phyloP scores from a whole-genome alignment of 2,329 filamentous ascomycete genomes.

The Phialocephala subalpina region DNA sequence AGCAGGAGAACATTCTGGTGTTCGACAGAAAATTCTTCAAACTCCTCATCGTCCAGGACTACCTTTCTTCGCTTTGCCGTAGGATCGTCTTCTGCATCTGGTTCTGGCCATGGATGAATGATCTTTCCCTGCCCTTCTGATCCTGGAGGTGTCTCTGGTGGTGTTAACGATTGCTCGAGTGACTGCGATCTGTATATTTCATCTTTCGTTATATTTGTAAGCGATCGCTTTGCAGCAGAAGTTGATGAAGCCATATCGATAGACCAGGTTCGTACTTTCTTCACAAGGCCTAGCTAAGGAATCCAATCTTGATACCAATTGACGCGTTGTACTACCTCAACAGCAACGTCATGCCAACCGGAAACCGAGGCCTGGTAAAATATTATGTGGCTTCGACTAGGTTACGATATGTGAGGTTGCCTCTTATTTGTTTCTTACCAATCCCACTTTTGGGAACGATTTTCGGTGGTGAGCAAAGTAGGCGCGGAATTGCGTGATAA shows the following conservation, averaged over 20 bases:
- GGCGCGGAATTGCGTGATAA: conserved; percentile 19
- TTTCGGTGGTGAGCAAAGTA: conserved; percentile 10
- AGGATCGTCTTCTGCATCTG: conserved; percentile 30
- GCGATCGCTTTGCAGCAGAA: background rate
- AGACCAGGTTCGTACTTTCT: background rate
- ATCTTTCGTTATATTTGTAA: conserved; percentile 10
- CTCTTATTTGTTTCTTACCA: conserved; percentile 5
- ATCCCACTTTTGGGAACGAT: conserved; percentile 9
- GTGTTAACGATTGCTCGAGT: conserved; percentile 31
- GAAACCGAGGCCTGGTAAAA: background rate
- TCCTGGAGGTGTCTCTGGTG: conserved; percentile 34
- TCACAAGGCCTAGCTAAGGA: background rate
- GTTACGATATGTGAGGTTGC: background rate
- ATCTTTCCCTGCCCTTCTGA: conserved; percentile 21
- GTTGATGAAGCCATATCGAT: background rate
- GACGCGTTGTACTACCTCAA: background rate
- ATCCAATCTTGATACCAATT: background rate
- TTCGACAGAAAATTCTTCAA: conserved; percentile 26
- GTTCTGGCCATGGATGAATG: conserved; percentile 37
- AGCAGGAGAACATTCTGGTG: conserved; percentile 58
- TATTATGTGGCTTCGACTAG: background rate
- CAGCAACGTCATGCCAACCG: background rate
- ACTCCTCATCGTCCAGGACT: conserved; percentile 5
- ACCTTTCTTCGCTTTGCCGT: conserved; percentile 23
- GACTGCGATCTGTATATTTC: conserved; percentile 33